phyloP scores from a whole-genome alignment of 257 asterid species.

The Datura wrightii region DNA sequence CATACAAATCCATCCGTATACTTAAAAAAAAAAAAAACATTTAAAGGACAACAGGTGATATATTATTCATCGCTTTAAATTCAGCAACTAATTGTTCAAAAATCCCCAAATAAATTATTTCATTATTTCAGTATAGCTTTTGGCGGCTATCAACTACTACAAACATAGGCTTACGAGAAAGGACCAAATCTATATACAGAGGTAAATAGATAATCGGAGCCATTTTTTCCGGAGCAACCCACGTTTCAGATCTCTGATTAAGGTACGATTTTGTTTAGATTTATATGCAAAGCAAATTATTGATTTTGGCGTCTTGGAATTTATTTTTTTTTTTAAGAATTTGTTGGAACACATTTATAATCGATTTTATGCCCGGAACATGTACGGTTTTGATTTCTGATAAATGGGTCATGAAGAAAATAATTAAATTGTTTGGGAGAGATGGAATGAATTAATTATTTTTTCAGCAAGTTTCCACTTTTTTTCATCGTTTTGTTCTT shows the following conservation, averaged over 20 bases:
- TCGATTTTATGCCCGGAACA: background rate
- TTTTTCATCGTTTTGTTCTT: too few relatives aligned
- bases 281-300: background rate
- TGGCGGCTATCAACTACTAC: background rate
- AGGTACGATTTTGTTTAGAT: background rate
- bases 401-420: too few relatives aligned
- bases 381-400: background rate
- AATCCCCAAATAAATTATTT: too few relatives aligned
- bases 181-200: background rate
- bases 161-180: too few relatives aligned
- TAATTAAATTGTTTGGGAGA: too few relatives aligned
- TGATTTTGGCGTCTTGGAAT: background rate
- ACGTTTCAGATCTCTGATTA: background rate
- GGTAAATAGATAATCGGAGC: background rate
- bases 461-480: too few relatives aligned
- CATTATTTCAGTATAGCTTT: background rate
- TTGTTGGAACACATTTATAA: background rate
- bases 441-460: too few relatives aligned
- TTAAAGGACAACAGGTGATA: too few relatives aligned
- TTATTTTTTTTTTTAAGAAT: background rate
- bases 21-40: too few relatives aligned
- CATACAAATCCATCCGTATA: too few relatives aligned
- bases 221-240: background rate
- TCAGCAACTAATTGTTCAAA: too few relatives aligned
- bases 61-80: too few relatives aligned